Evolutionary conservation across 768 basidiomycete species (phyloP), one percentile per base, ranked within the genome.

Genomic region (Mycena epipterygia): DNA sequence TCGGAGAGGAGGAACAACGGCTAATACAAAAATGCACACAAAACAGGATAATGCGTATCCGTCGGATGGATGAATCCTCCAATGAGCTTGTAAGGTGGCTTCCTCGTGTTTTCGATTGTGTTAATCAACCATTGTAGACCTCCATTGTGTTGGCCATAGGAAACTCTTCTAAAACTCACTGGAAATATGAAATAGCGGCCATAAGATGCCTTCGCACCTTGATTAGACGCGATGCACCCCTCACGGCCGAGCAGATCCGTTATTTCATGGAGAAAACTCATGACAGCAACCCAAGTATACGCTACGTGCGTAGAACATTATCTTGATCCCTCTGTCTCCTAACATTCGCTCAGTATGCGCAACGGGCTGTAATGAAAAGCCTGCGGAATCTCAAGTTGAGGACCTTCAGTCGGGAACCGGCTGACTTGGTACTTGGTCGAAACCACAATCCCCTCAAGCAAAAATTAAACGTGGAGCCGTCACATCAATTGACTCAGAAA

Each of bases 361-460:
- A 91, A 77, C 87, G 93, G 69, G 93, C 91, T 1, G 80, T 94
- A 16, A 93, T 94, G 85, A 95, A 95, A 78, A 86, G 89, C 32
- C 83, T 92, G 9, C 89, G 93, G 62, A 90, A 90, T 78, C 85
- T 96, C 81, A 96, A 96, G 80, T 76, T 97, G n/a, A 88, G 95
- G 49, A 93, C 95, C 1, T 88, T 90, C 56, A 90, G 89, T 68
- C 80, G 77, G 1, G 83, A 84, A 16, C 84, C 89, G 35, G 81
- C 84, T 41, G 90, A 91, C 68, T 81, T 96, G 21, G 88, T 89
- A 13, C 79, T 93, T 6, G 88, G 88, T 72, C 85, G 85, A 46
- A 88, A 88, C 64, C 84, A 85, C 67, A 95, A 96, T 75, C 94
- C 93, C 1, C 84, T 95, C 44, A 88, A 89, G 71, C 81, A 81